A percentile compares a stretch with the other conserved stretches of the same genome.
Evolutionary conservation across 2,329 filamentous ascomycete species (phyloP).

Genomic region (Triangularia setosa): DNA sequence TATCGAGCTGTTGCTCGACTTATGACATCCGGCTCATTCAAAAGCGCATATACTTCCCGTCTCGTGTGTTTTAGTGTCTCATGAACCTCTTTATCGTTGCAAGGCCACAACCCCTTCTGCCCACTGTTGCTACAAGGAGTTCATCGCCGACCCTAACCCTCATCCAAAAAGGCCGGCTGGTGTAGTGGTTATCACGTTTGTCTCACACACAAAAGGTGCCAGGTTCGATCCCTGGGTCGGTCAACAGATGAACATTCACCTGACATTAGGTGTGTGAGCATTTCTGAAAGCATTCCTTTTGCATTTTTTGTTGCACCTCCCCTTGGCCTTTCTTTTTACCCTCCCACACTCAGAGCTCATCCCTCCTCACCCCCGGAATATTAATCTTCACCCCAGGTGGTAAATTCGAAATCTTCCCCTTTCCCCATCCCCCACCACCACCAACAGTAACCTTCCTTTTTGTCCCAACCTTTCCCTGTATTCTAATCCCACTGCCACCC

Average conservation of each 20-base stretch:
- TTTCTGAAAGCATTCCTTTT: not conserved
- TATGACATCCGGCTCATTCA: no score
- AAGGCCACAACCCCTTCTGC: not conserved
- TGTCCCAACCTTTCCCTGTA: not conserved
- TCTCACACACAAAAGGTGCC: constrained; percentile 25
- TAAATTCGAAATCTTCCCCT: not conserved
- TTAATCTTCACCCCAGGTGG: not conserved
- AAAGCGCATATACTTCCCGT: no score
- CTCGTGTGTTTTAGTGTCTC: no score
- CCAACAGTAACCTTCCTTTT: not conserved
- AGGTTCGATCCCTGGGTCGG: constrained; percentile 25
- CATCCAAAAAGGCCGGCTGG: constrained; percentile 20
- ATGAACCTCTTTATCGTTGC: not conserved
- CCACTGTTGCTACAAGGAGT: not conserved
- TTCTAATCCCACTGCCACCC: not conserved
- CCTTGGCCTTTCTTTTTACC: not conserved
- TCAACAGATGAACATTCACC: constrained; percentile 12
- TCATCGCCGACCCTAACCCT: not conserved
- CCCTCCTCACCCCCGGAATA: constrained; percentile 1
- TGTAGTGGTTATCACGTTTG: constrained; percentile 26
- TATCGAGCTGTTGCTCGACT: no score
- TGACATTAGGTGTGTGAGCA: no score
- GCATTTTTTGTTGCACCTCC: not conserved
- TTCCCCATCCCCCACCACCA: not conserved
- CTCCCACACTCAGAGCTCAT: not conserved